These are phyloP conservation scores for Fusarium chuoi DNA, from an alignment of 2,329 filamentous ascomycete genomes.

Conservation along the genomic window DNA sequence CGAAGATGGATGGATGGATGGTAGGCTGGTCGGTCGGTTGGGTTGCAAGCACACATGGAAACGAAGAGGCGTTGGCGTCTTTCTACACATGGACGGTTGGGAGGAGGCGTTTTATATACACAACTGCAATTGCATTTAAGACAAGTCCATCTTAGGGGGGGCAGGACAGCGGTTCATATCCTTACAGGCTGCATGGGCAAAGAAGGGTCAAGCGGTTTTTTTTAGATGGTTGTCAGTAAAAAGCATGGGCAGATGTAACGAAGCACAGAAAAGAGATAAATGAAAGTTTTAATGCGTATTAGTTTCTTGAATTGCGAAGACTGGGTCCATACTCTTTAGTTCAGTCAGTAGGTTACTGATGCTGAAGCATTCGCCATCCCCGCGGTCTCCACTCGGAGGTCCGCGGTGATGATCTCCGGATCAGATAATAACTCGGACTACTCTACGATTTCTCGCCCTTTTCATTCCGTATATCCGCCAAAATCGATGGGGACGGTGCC, in stretches of 20 bases:
- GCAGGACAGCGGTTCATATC: conserved; percentile 39
- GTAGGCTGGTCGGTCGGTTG: conserved; percentile 8
- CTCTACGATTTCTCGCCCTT: neutral
- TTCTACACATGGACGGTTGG: conserved; percentile 42
- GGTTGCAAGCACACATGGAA: conserved; percentile 36
- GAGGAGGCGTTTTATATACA: conserved; percentile 46
- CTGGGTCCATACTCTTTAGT: neutral
- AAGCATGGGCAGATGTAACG: conserved; percentile 45
- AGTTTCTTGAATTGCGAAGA: neutral
- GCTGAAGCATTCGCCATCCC: neutral
- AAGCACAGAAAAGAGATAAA: conserved; percentile 45
- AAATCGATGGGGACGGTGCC: conserved; percentile 13
- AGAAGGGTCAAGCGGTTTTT: conserved; percentile 40
- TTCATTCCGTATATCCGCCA: neutral
- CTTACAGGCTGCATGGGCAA: conserved; percentile 40
- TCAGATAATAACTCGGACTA: neutral
- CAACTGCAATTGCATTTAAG: conserved; percentile 43
- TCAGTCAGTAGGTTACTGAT: neutral
- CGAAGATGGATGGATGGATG: neutral
- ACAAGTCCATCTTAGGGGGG: conserved; percentile 38
- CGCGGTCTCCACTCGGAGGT: neutral
- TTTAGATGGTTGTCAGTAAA: conserved; percentile 44
- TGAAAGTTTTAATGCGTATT: conserved; percentile 41
- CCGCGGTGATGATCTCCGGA: neutral
- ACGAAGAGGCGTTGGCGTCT: conserved; percentile 45